Percentiles rank a stretch among this genome's conserved stretches.
Conservation (phyloP, 2,329 filamentous ascomycete genomes). For the Ilyonectria mors-panacis region DNA sequence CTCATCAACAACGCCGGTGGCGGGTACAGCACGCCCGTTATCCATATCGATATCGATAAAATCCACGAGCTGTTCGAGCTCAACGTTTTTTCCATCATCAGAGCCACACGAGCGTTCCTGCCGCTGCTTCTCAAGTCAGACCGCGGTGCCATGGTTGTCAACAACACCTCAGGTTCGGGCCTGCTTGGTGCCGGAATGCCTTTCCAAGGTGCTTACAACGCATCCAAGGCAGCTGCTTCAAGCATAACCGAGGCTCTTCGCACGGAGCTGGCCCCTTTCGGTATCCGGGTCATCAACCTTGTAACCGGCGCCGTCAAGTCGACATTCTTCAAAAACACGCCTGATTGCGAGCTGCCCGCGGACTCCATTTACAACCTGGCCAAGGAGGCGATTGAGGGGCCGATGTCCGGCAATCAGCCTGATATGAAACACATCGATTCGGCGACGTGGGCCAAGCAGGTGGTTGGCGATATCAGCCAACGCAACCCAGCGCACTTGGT, state of each 20-base stretch:
- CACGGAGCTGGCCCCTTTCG: conserved; percentile 48
- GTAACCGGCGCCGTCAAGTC: conserved; percentile 45
- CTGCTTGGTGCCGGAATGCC: conserved; percentile 30
- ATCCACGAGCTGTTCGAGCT: conserved; percentile 42
- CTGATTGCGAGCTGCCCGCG: conserved; percentile 7
- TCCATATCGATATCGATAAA: conserved; percentile 42
- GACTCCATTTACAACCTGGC: conserved; percentile 36
- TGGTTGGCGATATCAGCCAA: conserved; percentile 34
- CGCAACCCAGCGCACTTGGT: conserved; percentile 33
- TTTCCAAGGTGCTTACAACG: conserved; percentile 47
- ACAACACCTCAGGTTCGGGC: conserved; percentile 35
- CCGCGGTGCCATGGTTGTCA: conserved; percentile 31
- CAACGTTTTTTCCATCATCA: conserved; percentile 45
- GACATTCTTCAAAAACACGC: conserved; percentile 28
- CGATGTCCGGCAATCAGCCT: conserved; percentile 21
- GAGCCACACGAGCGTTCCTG: conserved; percentile 40
- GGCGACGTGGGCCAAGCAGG: conserved; percentile 34
- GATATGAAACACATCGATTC: conserved; percentile 17
- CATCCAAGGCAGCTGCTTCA: conserved; percentile 47
- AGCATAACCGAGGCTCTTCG: conserved; percentile 45
- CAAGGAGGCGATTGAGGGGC: conserved; percentile 32
- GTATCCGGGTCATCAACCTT: conserved; percentile 46
- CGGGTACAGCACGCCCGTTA: conserved; percentile 44
- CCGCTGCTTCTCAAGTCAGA: conserved; percentile 42
- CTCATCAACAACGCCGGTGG: conserved; percentile 51